These are phyloP conservation scores for Alternaria sp. DNA, from an alignment of 2,329 filamentous ascomycete species.

Conservation along the genomic window DNA sequence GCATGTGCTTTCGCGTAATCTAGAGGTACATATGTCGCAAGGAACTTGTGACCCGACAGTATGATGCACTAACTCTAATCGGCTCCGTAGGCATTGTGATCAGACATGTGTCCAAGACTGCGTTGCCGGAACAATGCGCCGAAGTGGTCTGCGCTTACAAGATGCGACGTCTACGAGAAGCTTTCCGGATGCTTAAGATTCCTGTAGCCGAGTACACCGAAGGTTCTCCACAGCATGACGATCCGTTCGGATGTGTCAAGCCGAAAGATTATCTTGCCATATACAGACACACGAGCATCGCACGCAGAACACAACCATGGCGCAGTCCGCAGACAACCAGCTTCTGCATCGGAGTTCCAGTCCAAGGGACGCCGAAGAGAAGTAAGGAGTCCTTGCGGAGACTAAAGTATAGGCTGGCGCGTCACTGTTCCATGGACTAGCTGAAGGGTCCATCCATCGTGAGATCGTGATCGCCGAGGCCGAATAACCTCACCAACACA, in stretches of 20 bases:
- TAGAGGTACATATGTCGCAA: neutral
- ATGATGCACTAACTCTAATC: slow-evolving; percentile 3
- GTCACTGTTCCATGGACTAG: slow-evolving; percentile 2
- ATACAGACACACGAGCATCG: neutral
- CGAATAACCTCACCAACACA: slow-evolving; percentile 3
- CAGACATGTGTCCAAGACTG: neutral
- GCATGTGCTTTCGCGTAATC: neutral
- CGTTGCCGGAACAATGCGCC: neutral
- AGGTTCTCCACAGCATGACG: neutral
- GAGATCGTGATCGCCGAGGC: slow-evolving; percentile 11
- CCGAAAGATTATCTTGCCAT: neutral
- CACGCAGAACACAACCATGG: neutral
- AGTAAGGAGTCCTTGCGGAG: slow-evolving; percentile 1
- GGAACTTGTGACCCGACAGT: slow-evolving; percentile 2
- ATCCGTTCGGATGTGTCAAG: neutral
- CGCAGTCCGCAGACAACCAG: neutral
- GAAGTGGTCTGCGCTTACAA: neutral
- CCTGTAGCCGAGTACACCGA: neutral
- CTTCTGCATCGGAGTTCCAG: neutral
- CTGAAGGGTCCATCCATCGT: slow-evolving; percentile 15
- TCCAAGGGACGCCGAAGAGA: neutral
- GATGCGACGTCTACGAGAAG: neutral
- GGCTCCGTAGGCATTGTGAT: neutral
- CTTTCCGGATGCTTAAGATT: neutral
- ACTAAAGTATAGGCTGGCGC: slow-evolving; percentile 8